phyloP scores from a whole-genome alignment of 2,329 filamentous ascomycete species.

The Gnomoniopsis sp. region DNA sequence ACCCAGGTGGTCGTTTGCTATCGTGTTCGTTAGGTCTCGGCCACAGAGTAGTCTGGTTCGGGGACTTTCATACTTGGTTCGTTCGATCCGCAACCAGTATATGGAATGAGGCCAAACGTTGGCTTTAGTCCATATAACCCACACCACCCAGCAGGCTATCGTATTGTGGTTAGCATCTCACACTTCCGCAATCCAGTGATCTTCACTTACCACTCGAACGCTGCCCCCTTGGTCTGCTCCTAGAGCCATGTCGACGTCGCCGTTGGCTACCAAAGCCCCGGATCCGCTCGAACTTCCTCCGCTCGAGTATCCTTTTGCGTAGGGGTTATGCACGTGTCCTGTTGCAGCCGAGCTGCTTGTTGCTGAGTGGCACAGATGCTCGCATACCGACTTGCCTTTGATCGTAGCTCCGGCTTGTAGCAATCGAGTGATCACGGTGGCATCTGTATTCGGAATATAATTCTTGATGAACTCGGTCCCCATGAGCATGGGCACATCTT shows the following conservation, averaged over 20 bases:
- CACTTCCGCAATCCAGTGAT: no score
- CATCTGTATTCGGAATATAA: conserved; percentile 37
- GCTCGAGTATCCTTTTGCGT: conserved; percentile 39
- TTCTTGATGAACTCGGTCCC: conserved; percentile 38
- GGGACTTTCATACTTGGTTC: conserved; percentile 20
- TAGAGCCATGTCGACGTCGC: conserved; percentile 26
- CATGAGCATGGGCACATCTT: conserved; percentile 39
- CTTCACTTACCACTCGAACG: not conserved
- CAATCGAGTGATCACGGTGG: conserved; percentile 39
- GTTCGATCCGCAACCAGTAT: conserved; percentile 29
- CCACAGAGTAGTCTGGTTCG: not conserved
- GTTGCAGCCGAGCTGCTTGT: conserved; percentile 40
- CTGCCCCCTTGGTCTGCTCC: not conserved
- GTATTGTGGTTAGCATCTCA: no score
- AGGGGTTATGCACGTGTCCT: conserved; percentile 45
- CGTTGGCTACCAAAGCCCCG: conserved; percentile 37
- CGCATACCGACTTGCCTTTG: conserved; percentile 42
- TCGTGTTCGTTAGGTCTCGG: not conserved
- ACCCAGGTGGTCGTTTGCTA: conserved; percentile 28
- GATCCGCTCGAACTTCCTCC: conserved; percentile 46
- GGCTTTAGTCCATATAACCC: not conserved
- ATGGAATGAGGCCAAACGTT: conserved; percentile 28
- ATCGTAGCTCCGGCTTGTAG: conserved; percentile 39
- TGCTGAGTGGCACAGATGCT: conserved; percentile 41
- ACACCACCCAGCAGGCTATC: not conserved